Evolutionary conservation across 2,329 filamentous ascomycete genomes (phyloP).

Genomic region (Colletotrichum sidae): DNA sequence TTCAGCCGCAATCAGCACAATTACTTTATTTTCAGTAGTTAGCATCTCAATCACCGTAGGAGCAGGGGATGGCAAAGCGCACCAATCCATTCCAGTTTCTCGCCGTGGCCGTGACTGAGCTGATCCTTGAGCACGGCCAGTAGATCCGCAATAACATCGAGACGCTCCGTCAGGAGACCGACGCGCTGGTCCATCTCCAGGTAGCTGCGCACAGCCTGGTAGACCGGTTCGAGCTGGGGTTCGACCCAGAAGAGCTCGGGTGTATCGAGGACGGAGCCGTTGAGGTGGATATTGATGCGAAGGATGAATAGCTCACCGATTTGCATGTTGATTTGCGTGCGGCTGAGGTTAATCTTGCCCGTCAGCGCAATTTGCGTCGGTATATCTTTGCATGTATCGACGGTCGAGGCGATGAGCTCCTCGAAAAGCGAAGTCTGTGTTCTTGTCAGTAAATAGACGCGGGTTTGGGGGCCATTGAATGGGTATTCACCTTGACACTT

Average conservation of each 20-base stretch:
- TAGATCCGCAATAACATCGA: conserved; percentile 94
- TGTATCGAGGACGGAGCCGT: conserved; percentile 95
- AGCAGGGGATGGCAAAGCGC: conserved; percentile 48
- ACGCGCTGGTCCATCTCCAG: conserved; percentile 98
- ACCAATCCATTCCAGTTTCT: conserved; percentile 93
- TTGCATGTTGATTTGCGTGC: conserved; percentile 98
- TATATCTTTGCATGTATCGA: conserved; percentile 92
- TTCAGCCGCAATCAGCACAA: conserved; percentile 94
- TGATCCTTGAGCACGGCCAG: conserved; percentile 95
- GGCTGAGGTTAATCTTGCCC: conserved; percentile 88
- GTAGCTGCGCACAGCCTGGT: conserved; percentile 94
- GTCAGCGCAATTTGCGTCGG: conserved; percentile 93
- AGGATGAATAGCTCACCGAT: conserved; percentile 98
- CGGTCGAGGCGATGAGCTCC: conserved; percentile 92
- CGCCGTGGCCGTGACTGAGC: conserved; percentile 90
- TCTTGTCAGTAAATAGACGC: neutral
- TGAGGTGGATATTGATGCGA: conserved; percentile 97
- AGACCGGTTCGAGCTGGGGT: conserved; percentile 94
- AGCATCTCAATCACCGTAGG: conserved; percentile 29
- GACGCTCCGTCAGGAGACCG: conserved; percentile 84
- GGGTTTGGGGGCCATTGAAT: neutral
- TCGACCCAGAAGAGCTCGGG: conserved; percentile 99
- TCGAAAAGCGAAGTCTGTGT: conserved; percentile 90
- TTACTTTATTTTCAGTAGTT: conserved; percentile 68
- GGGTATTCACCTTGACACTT: conserved; percentile 80